Conservation (phyloP, 306 rosid species). For the Herpetospermum pedunculosum region DNA sequence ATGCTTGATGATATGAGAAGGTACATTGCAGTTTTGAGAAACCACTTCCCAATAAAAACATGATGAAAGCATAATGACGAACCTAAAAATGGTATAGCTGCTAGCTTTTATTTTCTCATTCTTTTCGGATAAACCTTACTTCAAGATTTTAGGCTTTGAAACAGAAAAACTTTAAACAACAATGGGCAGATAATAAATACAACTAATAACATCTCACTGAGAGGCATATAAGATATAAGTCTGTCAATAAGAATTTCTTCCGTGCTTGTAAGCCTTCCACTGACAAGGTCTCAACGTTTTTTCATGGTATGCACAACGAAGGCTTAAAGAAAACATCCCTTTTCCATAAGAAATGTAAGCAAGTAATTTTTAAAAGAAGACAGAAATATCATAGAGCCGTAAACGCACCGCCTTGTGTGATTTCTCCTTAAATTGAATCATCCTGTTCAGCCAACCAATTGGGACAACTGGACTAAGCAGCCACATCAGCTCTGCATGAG, state of each 20-base stretch:
- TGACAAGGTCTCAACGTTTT: not conserved
- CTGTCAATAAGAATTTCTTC: not conserved
- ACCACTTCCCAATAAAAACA: not conserved
- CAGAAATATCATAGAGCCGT: slow-evolving; percentile 31
- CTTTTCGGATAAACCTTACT: not conserved
- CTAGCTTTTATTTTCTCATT: not conserved
- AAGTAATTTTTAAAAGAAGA: slow-evolving; percentile 10
- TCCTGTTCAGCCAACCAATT: slow-evolving; percentile 83
- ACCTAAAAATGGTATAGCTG: not conserved
- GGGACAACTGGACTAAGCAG: slow-evolving; percentile 77
- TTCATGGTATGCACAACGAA: not conserved
- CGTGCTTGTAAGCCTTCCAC: not conserved
- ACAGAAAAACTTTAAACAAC: not conserved
- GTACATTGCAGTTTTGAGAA: not conserved
- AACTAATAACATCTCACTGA: not conserved
- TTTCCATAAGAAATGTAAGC: not conserved
- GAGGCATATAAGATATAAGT: not conserved
- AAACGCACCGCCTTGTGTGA: slow-evolving; percentile 93
- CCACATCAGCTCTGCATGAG: slow-evolving; percentile 97
- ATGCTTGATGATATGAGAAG: not conserved
- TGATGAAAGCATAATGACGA: not conserved
- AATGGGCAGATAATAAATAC: not conserved
- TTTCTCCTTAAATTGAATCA: slow-evolving; percentile 98
- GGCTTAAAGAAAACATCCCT: not conserved
- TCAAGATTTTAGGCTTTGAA: not conserved